Conservation (phyloP, 179 eudicot genomes). For the Beta corolliflora region DNA sequence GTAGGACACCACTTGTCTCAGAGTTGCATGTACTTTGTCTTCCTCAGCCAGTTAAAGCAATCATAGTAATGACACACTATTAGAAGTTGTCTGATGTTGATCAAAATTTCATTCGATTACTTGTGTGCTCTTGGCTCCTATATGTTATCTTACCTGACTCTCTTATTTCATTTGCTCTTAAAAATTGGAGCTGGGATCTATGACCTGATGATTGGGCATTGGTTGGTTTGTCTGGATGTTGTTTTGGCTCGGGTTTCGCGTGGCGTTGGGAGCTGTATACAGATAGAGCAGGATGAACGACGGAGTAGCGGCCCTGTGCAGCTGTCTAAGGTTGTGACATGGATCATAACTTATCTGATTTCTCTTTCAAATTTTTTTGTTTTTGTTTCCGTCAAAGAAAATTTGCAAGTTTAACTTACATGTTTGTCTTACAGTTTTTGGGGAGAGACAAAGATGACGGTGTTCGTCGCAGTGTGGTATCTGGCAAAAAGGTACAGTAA, state of each 20-base stretch:
- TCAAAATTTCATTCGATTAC: background rate
- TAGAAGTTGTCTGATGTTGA: background rate
- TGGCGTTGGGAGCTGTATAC: constrained; percentile 75
- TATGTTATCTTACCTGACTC: constrained; percentile 47
- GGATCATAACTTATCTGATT: background rate
- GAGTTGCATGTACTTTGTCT: constrained; percentile 9
- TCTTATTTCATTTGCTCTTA: constrained; percentile 61
- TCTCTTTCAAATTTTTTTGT: background rate
- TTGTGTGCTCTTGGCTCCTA: background rate
- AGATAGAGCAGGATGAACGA: constrained; percentile 67
- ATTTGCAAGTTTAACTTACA: background rate
- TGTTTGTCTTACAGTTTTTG: constrained; percentile 54
- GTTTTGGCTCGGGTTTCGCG: constrained; percentile 59
- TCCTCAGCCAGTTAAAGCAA: background rate
- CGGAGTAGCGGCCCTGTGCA: constrained; percentile 75
- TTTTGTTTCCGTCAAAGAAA: background rate
- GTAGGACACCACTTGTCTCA: constrained; percentile 44
- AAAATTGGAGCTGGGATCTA: constrained; percentile 96
- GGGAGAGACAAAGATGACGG: constrained; percentile 78
- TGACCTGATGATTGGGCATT: constrained; percentile 59
- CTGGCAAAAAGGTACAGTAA: constrained; percentile 79
- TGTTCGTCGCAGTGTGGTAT: constrained; percentile 89
- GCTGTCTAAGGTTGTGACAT: constrained; percentile 73
- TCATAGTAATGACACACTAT: background rate
- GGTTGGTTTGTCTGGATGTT: constrained; percentile 66